These are phyloP conservation scores for Acanthamoeba triangularis DNA, from an alignment of 208 protist genomes.

Conservation along the genomic window DNA sequence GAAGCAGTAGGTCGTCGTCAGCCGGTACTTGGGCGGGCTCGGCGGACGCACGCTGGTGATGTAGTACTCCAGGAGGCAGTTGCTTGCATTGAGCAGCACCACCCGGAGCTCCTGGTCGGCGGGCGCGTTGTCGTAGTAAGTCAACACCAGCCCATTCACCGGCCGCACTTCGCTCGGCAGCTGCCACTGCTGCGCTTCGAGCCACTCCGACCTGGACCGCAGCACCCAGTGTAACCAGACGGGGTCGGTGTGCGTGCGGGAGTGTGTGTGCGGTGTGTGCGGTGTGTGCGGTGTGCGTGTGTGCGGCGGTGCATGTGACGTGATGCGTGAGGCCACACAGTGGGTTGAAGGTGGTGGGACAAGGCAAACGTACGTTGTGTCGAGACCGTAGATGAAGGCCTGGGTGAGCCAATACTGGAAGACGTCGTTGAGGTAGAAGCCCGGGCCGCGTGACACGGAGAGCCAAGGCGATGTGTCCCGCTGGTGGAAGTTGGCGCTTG, in stretches of 20 bases:
- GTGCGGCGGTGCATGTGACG: too few relatives aligned
- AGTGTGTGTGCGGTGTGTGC: too few relatives aligned
- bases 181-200: neutral
- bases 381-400: neutral
- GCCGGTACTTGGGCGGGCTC: neutral
- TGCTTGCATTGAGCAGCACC: neutral
- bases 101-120: neutral
- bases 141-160: neutral
- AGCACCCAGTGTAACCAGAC: too few relatives aligned
- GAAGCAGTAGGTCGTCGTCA: neutral
- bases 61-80: neutral
- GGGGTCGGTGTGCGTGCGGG: too few relatives aligned
- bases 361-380: neutral
- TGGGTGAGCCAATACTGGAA: slow-evolving; percentile 3
- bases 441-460: neutral
- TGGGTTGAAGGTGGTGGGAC: too few relatives aligned
- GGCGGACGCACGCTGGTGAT: neutral
- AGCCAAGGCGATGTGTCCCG: neutral
- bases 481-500: neutral
- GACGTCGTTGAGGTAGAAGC: neutral
- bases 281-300: too few relatives aligned
- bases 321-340: too few relatives aligned
- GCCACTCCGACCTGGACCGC: too few relatives aligned
- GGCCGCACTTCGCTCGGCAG: neutral
- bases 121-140: neutral